Evolutionary conservation across 1,284 basidiomycete genomes (phyloP).

Genomic region (Heimioporus punctisporus): DNA sequence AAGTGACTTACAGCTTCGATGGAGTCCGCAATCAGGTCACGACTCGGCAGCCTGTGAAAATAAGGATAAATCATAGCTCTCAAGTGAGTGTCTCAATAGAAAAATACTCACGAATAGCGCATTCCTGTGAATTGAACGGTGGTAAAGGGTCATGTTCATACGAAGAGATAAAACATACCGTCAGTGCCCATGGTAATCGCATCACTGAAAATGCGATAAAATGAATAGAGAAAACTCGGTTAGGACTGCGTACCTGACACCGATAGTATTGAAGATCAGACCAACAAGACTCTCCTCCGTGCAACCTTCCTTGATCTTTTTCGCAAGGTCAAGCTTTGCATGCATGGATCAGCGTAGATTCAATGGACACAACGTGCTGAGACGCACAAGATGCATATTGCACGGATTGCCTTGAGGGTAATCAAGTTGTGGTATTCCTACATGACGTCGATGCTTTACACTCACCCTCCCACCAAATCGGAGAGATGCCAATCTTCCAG

Average conservation of each 20-base stretch:
- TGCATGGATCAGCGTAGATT: constrained; percentile 7
- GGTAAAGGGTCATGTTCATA: constrained; percentile 2
- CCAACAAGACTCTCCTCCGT: constrained; percentile 76
- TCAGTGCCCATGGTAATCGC: constrained; percentile 86
- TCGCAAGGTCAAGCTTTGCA: constrained; percentile 72
- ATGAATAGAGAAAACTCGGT: neutral
- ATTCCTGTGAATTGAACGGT: constrained; percentile 51
- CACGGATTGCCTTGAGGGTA: constrained; percentile 71
- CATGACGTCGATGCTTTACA: constrained; percentile 7
- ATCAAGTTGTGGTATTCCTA: constrained; percentile 7
- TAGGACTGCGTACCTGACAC: constrained; percentile 59
- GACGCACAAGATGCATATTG: constrained; percentile 72
- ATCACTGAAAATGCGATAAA: constrained; percentile 47
- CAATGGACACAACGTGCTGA: neutral
- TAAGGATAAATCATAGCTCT: neutral
- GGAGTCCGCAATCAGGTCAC: constrained; percentile 91
- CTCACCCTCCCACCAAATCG: constrained; percentile 88
- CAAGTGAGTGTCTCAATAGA: neutral
- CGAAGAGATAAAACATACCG: constrained; percentile 44
- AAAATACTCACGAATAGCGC: constrained; percentile 73
- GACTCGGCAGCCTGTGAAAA: constrained; percentile 72
- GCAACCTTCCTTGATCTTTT: constrained; percentile 77
- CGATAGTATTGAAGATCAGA: constrained; percentile 80
- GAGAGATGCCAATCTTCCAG: constrained; percentile 76
- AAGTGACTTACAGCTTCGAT: constrained; percentile 73